Evolutionary conservation across 768 basidiomycete species (phyloP), one percentile per base, ranked within the genome.

Genomic region (Mycena amicta): DNA sequence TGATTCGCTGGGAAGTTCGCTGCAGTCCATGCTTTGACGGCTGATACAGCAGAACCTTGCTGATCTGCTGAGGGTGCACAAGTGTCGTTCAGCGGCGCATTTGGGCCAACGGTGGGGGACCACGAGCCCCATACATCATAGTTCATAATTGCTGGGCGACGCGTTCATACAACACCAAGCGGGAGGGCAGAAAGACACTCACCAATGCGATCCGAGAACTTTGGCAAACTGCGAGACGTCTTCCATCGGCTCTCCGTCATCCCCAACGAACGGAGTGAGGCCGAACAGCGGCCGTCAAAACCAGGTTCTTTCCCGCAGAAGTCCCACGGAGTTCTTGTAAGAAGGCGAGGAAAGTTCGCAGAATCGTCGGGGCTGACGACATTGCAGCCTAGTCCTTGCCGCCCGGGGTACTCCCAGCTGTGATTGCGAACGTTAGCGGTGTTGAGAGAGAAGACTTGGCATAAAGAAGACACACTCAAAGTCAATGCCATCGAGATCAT

Each of bases 341-440:
- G 79, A 95, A 90, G 13, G 78, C 66, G 40, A 95, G 82, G 74
- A 89, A n/a, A 89, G 72, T 97, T 95, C 61, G 80, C 78, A 0
- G 89, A 87, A 71, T 97, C 95, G 52, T 81, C 66, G 3, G 79
- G 61, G 23, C 83, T 82, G 46, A 85, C 71, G 5, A 70, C 71
- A 74, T 96, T 96, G 68, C 90, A 91, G 5, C 81, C 80, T 20
- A 89, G 80, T 16, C 92, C 93, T 45, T 75, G 75, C 12, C 74
- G 74, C 37, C 79, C 83, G 33, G 93, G 94, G 68, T 92, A 96
- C 70, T 95, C 93, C 93, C 92, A 94, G 68, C 90, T 91, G 59
- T 54, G 46, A 5, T 61, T 45, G n/a, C n/a, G 33, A 61, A 31
- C 33, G 50, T 28, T 26, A 29, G 28, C 30, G n/a, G n/a, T n/a